Evolutionary conservation across 108 stramenopile species (phyloP), one percentile per base, ranked within the genome.

Genomic region (Cylindrotheca fusiformis): DNA sequence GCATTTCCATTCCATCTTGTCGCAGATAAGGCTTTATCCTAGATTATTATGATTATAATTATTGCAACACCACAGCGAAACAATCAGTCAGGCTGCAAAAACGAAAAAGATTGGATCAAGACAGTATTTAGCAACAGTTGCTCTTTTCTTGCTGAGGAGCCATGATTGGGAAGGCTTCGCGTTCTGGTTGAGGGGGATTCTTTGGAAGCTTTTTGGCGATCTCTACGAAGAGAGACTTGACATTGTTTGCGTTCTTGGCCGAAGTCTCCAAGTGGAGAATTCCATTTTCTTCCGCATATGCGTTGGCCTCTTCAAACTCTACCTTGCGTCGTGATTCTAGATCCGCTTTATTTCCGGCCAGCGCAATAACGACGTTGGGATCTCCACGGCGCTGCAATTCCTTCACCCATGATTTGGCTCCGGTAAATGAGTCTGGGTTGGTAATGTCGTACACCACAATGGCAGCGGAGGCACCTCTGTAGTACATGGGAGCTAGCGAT

Each of bases 401-500:
- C 74, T 97, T 98, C 48, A 99, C 97, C 98, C 98, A 99, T 0
- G 80, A 80, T 63, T 99, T 99, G 32, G 98, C 98, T 0, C 98
- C 98, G 32, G 86, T 86, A 69, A 97, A 98, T 1, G 97, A 96
- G 55, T 95, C 96, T 33, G 86, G 92, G 58, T 99, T 97, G 14
- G 96, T 97, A 49, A 98, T 92, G 67, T 98, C 96, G 69, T 95
- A 99, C 0, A 99, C 98, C 32, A 99, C 66, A 54, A 84, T 74
- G 12, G 79, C 83, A 0, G 77, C 77, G 2, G 81, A 59, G 6
- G 81, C 81, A 51, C 83, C 83, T 50, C 93, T 76, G 79, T 96
- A 97, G 72, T 97, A 97, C 47, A 97, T 97, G 21, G 90, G 91
- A 32, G 98, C 97, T 71, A 99, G 94, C 8, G 96, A 96, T 52